Percentiles rank a stretch among this genome's conserved stretches.
Conservation (phyloP, 1,139 yeast species). For the Blastobotrys arbuscula region DNA sequence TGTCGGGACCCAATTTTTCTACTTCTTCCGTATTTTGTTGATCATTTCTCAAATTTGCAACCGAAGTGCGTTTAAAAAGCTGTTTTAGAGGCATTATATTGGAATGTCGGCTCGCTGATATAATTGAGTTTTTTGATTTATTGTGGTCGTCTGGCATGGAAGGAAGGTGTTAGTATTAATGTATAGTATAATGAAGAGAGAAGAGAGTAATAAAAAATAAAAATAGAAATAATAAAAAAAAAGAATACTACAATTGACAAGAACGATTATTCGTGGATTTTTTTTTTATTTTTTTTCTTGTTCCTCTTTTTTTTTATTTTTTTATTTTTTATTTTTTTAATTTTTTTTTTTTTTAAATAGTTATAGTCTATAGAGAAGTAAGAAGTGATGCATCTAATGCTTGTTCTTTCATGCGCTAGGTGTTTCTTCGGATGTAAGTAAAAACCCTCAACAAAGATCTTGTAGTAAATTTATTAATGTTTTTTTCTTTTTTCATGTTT, state of each 20-base stretch:
- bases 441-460: background rate
- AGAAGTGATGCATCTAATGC: background rate
- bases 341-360: background rate
- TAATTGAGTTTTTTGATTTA: background rate
- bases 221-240: background rate
- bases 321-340: too few species aligned
- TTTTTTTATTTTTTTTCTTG: background rate
- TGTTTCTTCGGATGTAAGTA: background rate
- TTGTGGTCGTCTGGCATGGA: slow-evolving; percentile 1
- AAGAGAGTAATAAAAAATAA: background rate
- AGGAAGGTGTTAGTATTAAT: background rate
- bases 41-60: slow-evolving; percentile 2
- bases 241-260: background rate
- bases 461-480: too few species aligned
- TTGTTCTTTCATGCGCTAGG: background rate
- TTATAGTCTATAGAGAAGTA: background rate
- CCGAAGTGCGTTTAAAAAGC: slow-evolving; percentile 10
- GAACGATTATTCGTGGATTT: background rate
- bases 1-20: slow-evolving; percentile 5
- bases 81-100: slow-evolving; percentile 9
- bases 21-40: slow-evolving; percentile 6
- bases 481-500: too few species aligned
- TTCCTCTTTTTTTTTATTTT: background rate
- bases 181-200: background rate
- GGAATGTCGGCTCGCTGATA: background rate